Evolutionary conservation across 345 rosid species (phyloP), one percentile per base, ranked within the genome.

Genomic region (Geranium brycei): DNA sequence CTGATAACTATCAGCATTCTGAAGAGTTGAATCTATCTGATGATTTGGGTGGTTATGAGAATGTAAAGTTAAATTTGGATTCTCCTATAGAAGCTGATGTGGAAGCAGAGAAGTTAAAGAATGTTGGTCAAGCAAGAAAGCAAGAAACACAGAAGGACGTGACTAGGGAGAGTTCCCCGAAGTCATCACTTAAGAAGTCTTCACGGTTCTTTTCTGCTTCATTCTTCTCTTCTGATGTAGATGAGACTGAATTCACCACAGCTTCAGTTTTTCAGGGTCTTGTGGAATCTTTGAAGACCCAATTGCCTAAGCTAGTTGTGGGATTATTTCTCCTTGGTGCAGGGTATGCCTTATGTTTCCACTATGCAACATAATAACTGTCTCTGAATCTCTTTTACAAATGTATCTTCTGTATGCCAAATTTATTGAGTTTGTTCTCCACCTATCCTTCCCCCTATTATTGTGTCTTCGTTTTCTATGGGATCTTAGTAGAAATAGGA

Each of bases 141-240:
- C 82, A 67, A 72, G 98, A 92, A 69, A 47, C 68, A 60, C 98
- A 82, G 73, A 91, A 89, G 77, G 96, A 89, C 60, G 53, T 75
- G 28, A 75, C 80, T 8, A 82, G 80, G 76, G 97, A 87, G 70
- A 80, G 73, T 69, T 80, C 91, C 64, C 87, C 93, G 38, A 92
- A 87, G 87, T 70, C 90, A 74, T 82, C 71, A 65, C 75, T 77
- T 74, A 92, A 86, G 68, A 92, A 86, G 80, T 92, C 98, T 63
- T 92, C 98, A 23, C 91, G 98, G 64, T 92, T 92, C 82, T 89
- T 89, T 77, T 76, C 98, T 73, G 98, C 98, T 51, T 91, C 98
- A 60, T 91, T 89, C 89, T 91, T 91, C 85, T 91, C 98, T 72
- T 92, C 79, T 67, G 69, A 68, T 62, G 85, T 67, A 58, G 96